A percentile compares a stretch with the other conserved stretches of the same genome.
Conservation (phyloP, 306 rosid genomes). For the Vicia faba region DNA sequence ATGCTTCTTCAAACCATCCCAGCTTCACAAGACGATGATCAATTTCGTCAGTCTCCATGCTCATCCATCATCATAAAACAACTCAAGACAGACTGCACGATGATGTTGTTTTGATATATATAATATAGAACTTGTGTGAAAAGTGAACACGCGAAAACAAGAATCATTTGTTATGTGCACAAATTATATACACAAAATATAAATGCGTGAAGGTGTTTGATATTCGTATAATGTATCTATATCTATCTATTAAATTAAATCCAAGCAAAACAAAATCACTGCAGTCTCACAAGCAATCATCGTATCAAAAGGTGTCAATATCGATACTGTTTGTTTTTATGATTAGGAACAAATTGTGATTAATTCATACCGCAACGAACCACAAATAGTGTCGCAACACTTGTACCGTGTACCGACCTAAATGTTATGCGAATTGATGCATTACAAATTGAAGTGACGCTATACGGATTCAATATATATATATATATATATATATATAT, state of each 20-base stretch:
- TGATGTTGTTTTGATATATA: slow-evolving; percentile 1
- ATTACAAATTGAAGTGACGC: too few species aligned
- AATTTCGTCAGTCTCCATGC: slow-evolving; percentile 1
- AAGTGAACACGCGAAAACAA: slow-evolving; percentile 3
- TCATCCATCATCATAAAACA: slow-evolving; percentile 7
- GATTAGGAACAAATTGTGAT: too few species aligned
- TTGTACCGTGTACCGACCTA: too few species aligned
- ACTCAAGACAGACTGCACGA: slow-evolving; percentile 10
- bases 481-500: too few species aligned
- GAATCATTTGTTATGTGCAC: slow-evolving; percentile 3
- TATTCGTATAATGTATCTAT: not conserved
- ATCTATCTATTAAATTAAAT: not conserved
- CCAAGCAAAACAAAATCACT: too few species aligned
- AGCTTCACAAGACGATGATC: slow-evolving; percentile 74
- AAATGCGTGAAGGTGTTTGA: not conserved
- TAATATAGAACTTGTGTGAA: not conserved
- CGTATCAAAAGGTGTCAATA: too few species aligned
- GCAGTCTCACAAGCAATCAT: too few species aligned
- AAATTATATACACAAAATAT: slow-evolving; percentile 28
- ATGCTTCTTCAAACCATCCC: slow-evolving; percentile 48
- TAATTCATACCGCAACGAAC: too few species aligned
- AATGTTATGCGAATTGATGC: too few species aligned
- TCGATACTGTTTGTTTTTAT: too few species aligned
- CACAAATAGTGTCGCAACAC: too few species aligned
- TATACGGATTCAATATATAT: too few species aligned